These are phyloP conservation scores for Arthrobotrys conoides DNA, from an alignment of 2,329 filamentous ascomycete genomes.

Conservation along the genomic window DNA sequence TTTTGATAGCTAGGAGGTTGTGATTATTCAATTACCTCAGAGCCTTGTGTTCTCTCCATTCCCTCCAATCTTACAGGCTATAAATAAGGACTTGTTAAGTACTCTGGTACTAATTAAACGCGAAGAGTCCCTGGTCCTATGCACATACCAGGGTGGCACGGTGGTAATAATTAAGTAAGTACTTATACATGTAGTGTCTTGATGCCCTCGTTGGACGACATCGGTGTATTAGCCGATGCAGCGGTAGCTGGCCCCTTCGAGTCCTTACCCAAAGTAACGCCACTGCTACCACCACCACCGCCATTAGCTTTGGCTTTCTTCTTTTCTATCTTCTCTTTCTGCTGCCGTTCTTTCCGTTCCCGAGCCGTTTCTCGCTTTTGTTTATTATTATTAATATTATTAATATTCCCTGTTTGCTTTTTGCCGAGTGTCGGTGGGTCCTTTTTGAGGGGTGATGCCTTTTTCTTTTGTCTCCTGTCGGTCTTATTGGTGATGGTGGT, in stretches of 20 bases:
- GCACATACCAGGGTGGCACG: background rate
- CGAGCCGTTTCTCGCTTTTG: conserved; percentile 45
- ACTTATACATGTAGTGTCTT: conserved; percentile 54
- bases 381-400: too few species aligned
- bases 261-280: background rate
- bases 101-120: too few species aligned
- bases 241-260: background rate
- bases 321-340: conserved; percentile 50
- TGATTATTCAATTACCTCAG: background rate
- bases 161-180: conserved; percentile 14
- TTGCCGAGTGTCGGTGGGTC: background rate
- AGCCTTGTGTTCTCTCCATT: background rate
- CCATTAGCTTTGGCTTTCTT: conserved; percentile 37
- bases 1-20: conserved; percentile 1
- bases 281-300: background rate
- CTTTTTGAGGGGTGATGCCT: background rate
- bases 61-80: too few species aligned
- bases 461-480: conserved; percentile 9
- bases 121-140: background rate
- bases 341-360: conserved; percentile 50
- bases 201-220: conserved; percentile 26
- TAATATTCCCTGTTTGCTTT: conserved; percentile 17
- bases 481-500: too few species aligned
- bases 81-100: too few species aligned
- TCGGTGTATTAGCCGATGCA: background rate